phyloP scores from a whole-genome alignment of 2,329 filamentous ascomycete species.

The Diplocarpon mali region DNA sequence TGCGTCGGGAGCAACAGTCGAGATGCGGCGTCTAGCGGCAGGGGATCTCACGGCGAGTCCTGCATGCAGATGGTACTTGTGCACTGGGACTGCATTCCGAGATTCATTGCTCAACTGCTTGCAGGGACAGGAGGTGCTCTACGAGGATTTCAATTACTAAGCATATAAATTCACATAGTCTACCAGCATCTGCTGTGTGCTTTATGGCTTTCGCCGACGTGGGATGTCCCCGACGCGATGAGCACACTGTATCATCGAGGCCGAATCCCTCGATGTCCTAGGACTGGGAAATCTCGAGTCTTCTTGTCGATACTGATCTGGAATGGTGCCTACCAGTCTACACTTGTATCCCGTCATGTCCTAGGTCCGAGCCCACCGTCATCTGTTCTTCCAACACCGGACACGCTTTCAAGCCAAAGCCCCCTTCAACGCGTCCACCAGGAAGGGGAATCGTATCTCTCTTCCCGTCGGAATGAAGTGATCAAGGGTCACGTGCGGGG shows the following conservation, averaged over 20 bases:
- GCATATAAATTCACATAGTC: background rate
- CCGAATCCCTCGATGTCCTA: too few relatives aligned
- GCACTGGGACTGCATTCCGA: conserved; percentile 40
- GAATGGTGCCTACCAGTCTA: too few relatives aligned
- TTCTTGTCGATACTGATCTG: too few relatives aligned
- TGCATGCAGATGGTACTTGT: conserved; percentile 44
- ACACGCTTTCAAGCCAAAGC: conserved; percentile 13
- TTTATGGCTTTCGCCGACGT: background rate
- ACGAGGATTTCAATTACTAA: conserved; percentile 38
- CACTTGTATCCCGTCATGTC: too few relatives aligned
- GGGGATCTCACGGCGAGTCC: conserved; percentile 33
- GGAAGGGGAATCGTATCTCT: conserved; percentile 29
- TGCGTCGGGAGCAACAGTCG: conserved; percentile 26
- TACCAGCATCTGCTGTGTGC: background rate
- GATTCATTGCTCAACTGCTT: conserved; percentile 38
- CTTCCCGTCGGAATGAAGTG: too few relatives aligned
- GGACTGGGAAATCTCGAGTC: too few relatives aligned
- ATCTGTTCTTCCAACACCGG: background rate
- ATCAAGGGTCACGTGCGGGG: too few relatives aligned
- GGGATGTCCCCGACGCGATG: background rate
- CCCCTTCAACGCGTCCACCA: conserved; percentile 18
- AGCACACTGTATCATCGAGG: too few relatives aligned
- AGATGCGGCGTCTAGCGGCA: conserved; percentile 35
- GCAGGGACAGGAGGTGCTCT: conserved; percentile 33
- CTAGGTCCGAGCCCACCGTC: background rate